Conservation (phyloP, 1,284 basidiomycete species). For the Sanghuangporus sanghuang region DNA sequence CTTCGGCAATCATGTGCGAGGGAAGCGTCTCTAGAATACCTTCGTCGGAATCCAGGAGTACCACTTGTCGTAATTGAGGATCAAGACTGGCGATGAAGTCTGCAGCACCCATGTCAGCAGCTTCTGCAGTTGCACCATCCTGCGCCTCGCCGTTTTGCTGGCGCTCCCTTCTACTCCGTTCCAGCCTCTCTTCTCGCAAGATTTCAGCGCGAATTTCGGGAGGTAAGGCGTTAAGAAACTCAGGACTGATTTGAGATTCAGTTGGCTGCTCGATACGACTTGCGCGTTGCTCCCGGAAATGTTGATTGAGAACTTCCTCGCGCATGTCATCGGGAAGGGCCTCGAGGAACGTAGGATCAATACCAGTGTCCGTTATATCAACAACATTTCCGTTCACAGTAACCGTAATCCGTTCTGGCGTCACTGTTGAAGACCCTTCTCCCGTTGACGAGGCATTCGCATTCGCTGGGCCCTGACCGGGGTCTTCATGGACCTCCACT, state of each 20-base stretch:
- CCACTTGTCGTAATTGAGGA: conserved; percentile 78
- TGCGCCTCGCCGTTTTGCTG: conserved; percentile 39
- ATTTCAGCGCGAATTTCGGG: conserved; percentile 96
- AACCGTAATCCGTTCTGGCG: conserved; percentile 68
- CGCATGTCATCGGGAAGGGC: conserved; percentile 98
- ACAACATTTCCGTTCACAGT: conserved; percentile 90
- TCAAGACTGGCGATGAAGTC: conserved; percentile 87
- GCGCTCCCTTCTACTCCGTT: conserved; percentile 61
- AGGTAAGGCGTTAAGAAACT: conserved; percentile 95
- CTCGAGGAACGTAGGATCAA: conserved; percentile 97
- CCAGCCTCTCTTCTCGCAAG: conserved; percentile 88
- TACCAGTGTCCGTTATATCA: conserved; percentile 98
- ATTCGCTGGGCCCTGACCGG: conserved; percentile 13
- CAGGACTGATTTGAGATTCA: conserved; percentile 86
- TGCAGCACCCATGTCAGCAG: conserved; percentile 78
- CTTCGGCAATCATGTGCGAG: conserved; percentile 80
- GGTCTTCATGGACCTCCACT: conserved; percentile 19
- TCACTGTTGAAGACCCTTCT: conserved; percentile 29
- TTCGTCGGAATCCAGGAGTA: conserved; percentile 84
- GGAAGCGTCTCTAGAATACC: conserved; percentile 77
- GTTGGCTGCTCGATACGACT: conserved; percentile 65
- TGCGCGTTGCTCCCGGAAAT: conserved; percentile 87
- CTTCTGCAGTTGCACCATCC: conserved; percentile 25
- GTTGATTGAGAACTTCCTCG: conserved; percentile 97
- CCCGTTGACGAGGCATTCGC: neutral